Conservation (phyloP, 768 basidiomycete genomes). For the Daedaleopsis nitida region DNA sequence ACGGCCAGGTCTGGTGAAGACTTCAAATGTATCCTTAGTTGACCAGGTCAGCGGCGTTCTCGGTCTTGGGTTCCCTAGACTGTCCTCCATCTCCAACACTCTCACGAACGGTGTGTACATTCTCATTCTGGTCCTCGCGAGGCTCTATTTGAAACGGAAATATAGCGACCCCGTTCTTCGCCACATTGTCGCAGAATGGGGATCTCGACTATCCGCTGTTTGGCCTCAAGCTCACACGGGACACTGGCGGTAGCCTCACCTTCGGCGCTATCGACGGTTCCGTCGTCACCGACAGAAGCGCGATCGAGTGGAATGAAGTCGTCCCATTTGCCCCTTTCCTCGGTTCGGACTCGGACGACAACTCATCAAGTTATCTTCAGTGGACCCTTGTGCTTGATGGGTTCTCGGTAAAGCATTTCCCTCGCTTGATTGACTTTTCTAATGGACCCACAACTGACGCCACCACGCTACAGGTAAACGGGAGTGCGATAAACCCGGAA, state of each 20-base stretch:
- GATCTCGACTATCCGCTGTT: slow-evolving; percentile 75
- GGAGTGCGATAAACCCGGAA: slow-evolving; percentile 48
- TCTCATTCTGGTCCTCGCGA: neutral
- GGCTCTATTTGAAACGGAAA: neutral
- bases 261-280: slow-evolving; percentile 78
- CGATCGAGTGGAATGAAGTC: slow-evolving; percentile 75
- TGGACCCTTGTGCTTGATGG: slow-evolving; percentile 68
- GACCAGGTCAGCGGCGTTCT: slow-evolving; percentile 72
- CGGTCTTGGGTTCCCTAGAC: slow-evolving; percentile 74
- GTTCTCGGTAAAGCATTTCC: slow-evolving; percentile 47
- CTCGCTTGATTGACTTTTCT: neutral
- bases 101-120: slow-evolving; percentile 49
- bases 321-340: slow-evolving; percentile 68
- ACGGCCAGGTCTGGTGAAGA: slow-evolving; percentile 57
- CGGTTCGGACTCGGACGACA: slow-evolving; percentile 44
- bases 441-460: slow-evolving; percentile 5
- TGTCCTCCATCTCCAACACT: slow-evolving; percentile 57
- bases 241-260: slow-evolving; percentile 61
- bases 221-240: slow-evolving; percentile 64
- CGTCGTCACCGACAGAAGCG: slow-evolving; percentile 58
- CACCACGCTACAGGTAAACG: slow-evolving; percentile 51
- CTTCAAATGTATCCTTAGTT: slow-evolving; percentile 61
- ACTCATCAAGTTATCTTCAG: slow-evolving; percentile 69
- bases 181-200: slow-evolving; percentile 61
- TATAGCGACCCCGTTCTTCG: slow-evolving; percentile 69